Conservation (phyloP, 805 yeast genomes). For the Ogataea angusta region DNA sequence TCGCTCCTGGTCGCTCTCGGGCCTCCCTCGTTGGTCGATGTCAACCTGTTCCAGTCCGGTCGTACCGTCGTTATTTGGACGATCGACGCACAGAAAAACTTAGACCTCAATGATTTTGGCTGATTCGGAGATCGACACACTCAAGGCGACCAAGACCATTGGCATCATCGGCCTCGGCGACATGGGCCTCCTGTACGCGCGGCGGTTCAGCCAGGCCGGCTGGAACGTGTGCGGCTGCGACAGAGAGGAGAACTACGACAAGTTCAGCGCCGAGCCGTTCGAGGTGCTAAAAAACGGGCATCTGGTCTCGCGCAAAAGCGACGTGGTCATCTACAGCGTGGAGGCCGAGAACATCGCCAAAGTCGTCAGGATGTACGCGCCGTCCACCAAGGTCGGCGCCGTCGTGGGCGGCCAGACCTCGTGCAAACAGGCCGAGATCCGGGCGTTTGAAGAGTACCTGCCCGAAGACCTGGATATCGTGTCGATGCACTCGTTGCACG, state of each 20-base stretch:
- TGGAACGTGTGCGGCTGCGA: constrained; percentile 92
- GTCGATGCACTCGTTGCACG: constrained; percentile 89
- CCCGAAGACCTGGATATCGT: constrained; percentile 83
- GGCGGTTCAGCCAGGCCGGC: constrained; percentile 72
- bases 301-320: constrained; percentile 73
- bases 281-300: constrained; percentile 75
- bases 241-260: constrained; percentile 58
- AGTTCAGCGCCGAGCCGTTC: constrained; percentile 42
- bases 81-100: constrained; percentile 5
- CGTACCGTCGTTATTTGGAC: constrained; percentile 1
- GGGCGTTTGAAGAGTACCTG: constrained; percentile 71
- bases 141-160: constrained; percentile 45
- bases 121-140: constrained; percentile 13
- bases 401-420: constrained; percentile 98
- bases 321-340: constrained; percentile 84
- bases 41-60: too few relatives aligned
- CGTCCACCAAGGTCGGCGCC: constrained; percentile 82
- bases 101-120: constrained; percentile 16
- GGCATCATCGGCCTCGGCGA: constrained; percentile 97
- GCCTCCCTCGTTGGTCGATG: too few relatives aligned
- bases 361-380: constrained; percentile 76
- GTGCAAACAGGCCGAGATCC: constrained; percentile 87
- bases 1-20: too few relatives aligned
- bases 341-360: constrained; percentile 82
- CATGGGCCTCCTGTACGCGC: constrained; percentile 91